Percentiles rank a stretch among this genome's conserved stretches.
phyloP scores from a whole-genome alignment of 495 filamentous ascomycete species.

The Neurospora intermedia region DNA sequence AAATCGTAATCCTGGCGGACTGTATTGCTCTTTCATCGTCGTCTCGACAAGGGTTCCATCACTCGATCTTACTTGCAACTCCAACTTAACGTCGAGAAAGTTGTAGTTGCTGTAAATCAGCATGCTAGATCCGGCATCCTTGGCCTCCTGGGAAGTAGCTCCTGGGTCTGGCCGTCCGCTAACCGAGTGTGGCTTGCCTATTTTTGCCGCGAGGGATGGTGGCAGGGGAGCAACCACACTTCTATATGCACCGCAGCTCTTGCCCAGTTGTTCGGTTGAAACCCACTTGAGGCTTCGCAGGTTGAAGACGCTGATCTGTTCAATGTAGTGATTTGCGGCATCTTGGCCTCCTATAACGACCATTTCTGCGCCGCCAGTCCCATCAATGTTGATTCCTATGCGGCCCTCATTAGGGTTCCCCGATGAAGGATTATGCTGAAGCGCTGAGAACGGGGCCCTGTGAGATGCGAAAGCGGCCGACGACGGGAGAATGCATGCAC shows the following conservation, averaged over 20 bases:
- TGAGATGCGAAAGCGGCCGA: constrained; percentile 75
- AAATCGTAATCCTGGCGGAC: constrained; percentile 85
- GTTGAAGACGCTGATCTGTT: constrained; percentile 97
- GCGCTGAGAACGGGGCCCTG: constrained; percentile 70
- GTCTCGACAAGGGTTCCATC: constrained; percentile 83
- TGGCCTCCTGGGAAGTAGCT: constrained; percentile 35
- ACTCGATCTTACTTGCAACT: constrained; percentile 74
- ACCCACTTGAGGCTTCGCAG: constrained; percentile 94
- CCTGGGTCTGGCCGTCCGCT: constrained; percentile 21
- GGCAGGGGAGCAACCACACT: constrained; percentile 84
- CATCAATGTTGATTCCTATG: constrained; percentile 79
- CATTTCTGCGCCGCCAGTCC: constrained; percentile 91
- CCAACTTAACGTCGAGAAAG: constrained; percentile 91
- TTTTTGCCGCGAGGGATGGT: constrained; percentile 49
- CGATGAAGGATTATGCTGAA: constrained; percentile 78
- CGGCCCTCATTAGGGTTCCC: constrained; percentile 72
- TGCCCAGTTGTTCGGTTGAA: constrained; percentile 68
- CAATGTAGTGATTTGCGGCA: constrained; percentile 95
- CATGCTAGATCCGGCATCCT: constrained; percentile 68
- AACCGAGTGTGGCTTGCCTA: constrained; percentile 45
- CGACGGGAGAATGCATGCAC: constrained; percentile 84
- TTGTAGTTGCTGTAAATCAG: constrained; percentile 99
- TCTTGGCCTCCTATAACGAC: constrained; percentile 94
- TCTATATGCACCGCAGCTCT: constrained; percentile 90
- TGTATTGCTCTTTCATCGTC: constrained; percentile 75